Evolutionary conservation across 441 rosid species (phyloP).

Genomic region (Manihot esculenta): DNA sequence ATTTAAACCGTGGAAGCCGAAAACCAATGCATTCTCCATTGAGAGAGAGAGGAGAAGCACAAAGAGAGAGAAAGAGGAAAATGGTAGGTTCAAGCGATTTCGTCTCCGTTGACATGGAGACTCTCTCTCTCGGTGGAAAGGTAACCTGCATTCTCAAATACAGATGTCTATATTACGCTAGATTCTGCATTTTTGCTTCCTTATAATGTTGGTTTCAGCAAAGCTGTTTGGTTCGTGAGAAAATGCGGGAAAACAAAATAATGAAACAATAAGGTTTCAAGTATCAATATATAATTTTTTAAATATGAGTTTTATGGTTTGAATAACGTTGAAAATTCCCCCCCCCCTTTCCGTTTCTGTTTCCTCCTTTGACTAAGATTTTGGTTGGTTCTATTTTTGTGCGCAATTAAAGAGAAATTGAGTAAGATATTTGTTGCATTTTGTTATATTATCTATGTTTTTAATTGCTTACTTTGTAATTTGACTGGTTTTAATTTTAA

Average conservation of each 20-base stretch:
- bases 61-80: constrained; percentile 19
- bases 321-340: not conserved
- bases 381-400: constrained; percentile 5
- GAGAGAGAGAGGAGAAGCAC: constrained; percentile 11
- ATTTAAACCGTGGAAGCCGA: constrained; percentile 29
- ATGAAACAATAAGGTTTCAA: constrained; percentile 6
- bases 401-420: not conserved
- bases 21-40: constrained; percentile 20
- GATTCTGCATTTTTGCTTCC: not conserved
- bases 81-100: constrained; percentile 89
- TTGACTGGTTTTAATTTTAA: not conserved
- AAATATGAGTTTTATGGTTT: not conserved
- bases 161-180: too few species aligned
- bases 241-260: constrained; percentile 25
- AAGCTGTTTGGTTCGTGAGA: constrained; percentile 37
- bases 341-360: not conserved
- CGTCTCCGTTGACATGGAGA: constrained; percentile 80
- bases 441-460: not conserved
- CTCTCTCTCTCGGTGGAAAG: constrained; percentile 74
- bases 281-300: not conserved
- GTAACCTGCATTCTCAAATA: constrained; percentile 25
- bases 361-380: not conserved
- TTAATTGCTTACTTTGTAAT: not conserved
- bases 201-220: not conserved
- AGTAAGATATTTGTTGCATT: not conserved